Conservation (phyloP, 176 grass and related monocot genomes). For the Avena atlantica region DNA sequence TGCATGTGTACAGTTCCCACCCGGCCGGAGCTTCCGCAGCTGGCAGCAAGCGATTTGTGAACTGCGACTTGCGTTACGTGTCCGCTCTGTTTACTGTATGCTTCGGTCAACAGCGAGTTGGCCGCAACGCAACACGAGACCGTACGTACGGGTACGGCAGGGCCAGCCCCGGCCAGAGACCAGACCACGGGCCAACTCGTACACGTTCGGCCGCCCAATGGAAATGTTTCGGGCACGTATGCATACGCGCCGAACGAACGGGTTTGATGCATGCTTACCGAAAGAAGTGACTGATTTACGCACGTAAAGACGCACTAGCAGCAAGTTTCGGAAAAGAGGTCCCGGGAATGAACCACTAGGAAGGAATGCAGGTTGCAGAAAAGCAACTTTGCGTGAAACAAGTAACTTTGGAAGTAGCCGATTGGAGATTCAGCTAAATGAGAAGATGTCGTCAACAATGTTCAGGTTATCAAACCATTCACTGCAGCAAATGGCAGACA, state of each 20-base stretch:
- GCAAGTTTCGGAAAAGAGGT: too few relatives aligned
- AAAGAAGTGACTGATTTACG: too few relatives aligned
- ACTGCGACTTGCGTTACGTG: not conserved
- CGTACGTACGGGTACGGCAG: too few relatives aligned
- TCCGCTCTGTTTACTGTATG: slow-evolving; percentile 5
- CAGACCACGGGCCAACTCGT: not conserved
- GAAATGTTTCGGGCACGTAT: too few relatives aligned
- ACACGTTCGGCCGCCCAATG: not conserved
- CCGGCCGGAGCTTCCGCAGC: not conserved
- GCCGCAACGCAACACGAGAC: not conserved
- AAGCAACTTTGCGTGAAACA: too few relatives aligned
- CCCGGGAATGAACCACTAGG: too few relatives aligned
- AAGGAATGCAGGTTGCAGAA: not conserved
- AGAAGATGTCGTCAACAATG: not conserved
- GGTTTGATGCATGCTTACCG: too few relatives aligned
- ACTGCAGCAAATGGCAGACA: not conserved
- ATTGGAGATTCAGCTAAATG: slow-evolving; percentile 18
- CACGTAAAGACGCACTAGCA: too few relatives aligned
- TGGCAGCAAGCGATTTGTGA: not conserved
- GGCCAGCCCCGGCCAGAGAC: too few relatives aligned
- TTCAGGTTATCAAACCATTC: not conserved
- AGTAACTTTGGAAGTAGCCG: not conserved
- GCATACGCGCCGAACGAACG: too few relatives aligned
- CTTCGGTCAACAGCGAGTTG: not conserved
- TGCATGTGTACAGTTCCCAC: not conserved